Evolutionary conservation across 441 rosid genomes (phyloP).

Genomic region (Corymbia calophylla): DNA sequence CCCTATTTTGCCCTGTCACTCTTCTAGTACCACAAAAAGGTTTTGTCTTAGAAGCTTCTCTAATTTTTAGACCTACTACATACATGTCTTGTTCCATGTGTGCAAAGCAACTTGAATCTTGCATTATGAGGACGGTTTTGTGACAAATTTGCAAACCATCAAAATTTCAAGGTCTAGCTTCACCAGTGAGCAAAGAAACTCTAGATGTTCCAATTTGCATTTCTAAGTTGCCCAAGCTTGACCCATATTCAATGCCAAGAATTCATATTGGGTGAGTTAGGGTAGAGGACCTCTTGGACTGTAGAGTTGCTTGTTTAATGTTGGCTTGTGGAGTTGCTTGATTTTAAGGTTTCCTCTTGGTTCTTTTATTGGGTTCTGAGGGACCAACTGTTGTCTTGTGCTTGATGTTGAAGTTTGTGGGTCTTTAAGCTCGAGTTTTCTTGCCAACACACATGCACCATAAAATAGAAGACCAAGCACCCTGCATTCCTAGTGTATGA

Average conservation of each 20-base stretch:
- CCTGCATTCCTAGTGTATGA: neutral
- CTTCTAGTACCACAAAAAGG: constrained; percentile 90
- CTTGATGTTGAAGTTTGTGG: neutral
- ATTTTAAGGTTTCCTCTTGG: neutral
- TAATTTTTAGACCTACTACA: neutral
- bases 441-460: neutral
- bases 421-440: neutral
- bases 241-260: neutral
- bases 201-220: neutral
- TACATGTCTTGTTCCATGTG: neutral
- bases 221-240: neutral
- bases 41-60: constrained; percentile 16
- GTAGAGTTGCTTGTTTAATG: neutral
- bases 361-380: neutral
- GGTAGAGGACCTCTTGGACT: neutral
- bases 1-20: constrained; percentile 86
- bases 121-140: neutral
- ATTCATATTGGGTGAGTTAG: neutral
- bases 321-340: neutral
- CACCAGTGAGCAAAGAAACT: neutral
- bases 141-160: neutral
- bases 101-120: neutral
- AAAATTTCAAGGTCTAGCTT: neutral
- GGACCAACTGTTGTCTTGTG: neutral
- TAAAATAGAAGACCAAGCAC: neutral